Percentiles rank a stretch among this genome's conserved stretches.
Evolutionary conservation across 148 eudicot genomes (phyloP).

Genomic region (Vaccinium myrtillus): DNA sequence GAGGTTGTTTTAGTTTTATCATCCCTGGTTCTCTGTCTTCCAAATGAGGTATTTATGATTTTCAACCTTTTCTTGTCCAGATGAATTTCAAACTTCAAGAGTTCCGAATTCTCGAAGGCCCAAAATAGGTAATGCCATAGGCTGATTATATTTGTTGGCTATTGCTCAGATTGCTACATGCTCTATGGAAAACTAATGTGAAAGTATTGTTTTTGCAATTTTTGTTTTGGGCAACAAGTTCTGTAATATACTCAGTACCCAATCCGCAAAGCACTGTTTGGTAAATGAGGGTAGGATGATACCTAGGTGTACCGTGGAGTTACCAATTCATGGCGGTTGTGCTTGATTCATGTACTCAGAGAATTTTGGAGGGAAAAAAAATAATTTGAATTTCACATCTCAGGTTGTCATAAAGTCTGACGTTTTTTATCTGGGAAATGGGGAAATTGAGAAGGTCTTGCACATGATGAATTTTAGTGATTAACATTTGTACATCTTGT

Average conservation of each 20-base stretch:
- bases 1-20: background rate
- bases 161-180: background rate
- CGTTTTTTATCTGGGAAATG: background rate
- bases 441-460: background rate
- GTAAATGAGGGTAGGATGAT: background rate
- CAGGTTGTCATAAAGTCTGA: background rate
- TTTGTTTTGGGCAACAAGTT: background rate
- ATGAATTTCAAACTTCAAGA: conserved; percentile 96
- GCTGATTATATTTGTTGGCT: background rate
- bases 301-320: background rate
- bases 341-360: background rate
- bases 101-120: conserved; percentile 87
- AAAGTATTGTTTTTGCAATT: background rate
- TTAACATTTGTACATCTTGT: background rate
- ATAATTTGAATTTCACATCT: background rate
- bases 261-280: background rate
- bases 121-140: conserved; percentile 53
- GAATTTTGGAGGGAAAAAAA: background rate
- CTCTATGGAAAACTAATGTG: background rate
- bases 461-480: background rate
- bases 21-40: conserved; percentile 4
- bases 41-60: background rate
- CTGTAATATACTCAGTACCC: background rate
- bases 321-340: background rate
- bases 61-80: conserved; percentile 33